Evolutionary conservation across 192 early-diverging fungal species (phyloP).

Genomic region (Lunasporangiospora selenospora): DNA sequence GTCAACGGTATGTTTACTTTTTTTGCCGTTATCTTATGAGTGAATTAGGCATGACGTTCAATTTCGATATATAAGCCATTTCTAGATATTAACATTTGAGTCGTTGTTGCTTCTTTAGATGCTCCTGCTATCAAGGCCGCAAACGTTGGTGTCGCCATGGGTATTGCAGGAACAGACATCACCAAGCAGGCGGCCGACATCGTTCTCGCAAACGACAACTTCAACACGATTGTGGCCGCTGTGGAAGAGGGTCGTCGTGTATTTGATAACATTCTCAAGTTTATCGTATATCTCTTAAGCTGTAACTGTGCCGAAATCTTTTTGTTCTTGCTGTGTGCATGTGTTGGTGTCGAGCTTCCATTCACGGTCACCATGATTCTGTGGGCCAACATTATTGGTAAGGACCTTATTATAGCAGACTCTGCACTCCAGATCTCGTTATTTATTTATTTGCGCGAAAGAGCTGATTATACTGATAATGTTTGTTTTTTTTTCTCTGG

Average conservation of each 20-base stretch:
- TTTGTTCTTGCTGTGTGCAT: constrained; percentile 79
- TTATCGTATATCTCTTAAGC: constrained; percentile 92
- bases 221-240: constrained; percentile 93
- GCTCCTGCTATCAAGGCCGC: constrained; percentile 96
- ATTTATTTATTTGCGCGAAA: too few relatives aligned
- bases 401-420: too few relatives aligned
- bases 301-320: constrained; percentile 98
- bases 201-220: constrained; percentile 94
- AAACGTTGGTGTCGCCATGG: constrained; percentile 98
- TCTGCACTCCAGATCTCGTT: too few relatives aligned
- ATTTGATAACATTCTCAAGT: constrained; percentile 98
- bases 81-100: background rate
- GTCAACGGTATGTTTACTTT: constrained; percentile 68
- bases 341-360: constrained; percentile 80
- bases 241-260: constrained; percentile 93
- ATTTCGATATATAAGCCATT: background rate
- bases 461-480: too few relatives aligned
- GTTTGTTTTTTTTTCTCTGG: constrained; percentile 2
- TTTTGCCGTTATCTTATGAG: constrained; percentile 31
- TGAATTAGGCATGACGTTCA: background rate
- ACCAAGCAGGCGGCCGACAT: constrained; percentile 99
- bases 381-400: constrained; percentile 95
- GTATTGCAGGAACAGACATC: constrained; percentile 94
- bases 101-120: constrained; percentile 54
- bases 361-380: constrained; percentile 95